Evolutionary conservation across 495 filamentous ascomycete genomes (phyloP).

Genomic region (Aspergillus sclerotiicarbonarius): DNA sequence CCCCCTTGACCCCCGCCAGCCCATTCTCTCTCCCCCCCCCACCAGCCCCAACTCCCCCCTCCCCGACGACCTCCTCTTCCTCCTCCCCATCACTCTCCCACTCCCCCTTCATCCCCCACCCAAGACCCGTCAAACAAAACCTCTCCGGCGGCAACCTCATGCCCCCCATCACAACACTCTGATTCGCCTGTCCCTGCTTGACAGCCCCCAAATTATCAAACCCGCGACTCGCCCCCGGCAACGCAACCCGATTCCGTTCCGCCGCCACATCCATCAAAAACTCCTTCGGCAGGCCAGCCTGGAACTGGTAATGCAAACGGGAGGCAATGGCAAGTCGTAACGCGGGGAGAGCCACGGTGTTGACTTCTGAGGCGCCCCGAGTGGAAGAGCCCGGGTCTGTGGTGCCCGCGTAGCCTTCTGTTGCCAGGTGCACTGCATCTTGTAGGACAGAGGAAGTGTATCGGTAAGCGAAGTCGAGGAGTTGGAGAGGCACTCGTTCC

Average conservation of each 20-base stretch:
- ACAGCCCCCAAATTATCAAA: constrained; percentile 37
- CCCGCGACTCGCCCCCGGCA: constrained; percentile 75
- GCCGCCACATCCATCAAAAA: constrained; percentile 79
- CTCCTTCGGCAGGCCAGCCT: constrained; percentile 71
- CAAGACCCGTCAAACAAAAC: constrained; percentile 81
- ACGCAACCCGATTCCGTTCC: constrained; percentile 74
- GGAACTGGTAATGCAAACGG: constrained; percentile 64
- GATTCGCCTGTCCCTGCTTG: constrained; percentile 24
- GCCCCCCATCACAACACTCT: constrained; percentile 55
- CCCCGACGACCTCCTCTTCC: constrained; percentile 40
- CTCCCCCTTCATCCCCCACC: constrained; percentile 79
- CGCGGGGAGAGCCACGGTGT: constrained; percentile 52
- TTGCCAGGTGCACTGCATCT: constrained; percentile 51
- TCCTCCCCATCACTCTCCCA: constrained; percentile 67
- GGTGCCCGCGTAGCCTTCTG: constrained; percentile 49
- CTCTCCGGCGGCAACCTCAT: constrained; percentile 84
- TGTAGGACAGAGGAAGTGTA: constrained; percentile 61
- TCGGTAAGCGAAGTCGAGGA: constrained; percentile 95
- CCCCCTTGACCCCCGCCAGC: constrained; percentile 36
- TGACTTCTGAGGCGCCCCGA: constrained; percentile 35
- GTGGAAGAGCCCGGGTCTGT: constrained; percentile 24
- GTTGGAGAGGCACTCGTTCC: constrained; percentile 87
- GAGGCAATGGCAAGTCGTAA: constrained; percentile 64
- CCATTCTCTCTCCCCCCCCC: constrained; percentile 14
- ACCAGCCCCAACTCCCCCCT: constrained; percentile 28